A percentile compares a stretch with the other conserved stretches of the same genome.
These are phyloP conservation scores for Fremontodendron californicum DNA, from an alignment of 345 rosid genomes.

Conservation along the genomic window DNA sequence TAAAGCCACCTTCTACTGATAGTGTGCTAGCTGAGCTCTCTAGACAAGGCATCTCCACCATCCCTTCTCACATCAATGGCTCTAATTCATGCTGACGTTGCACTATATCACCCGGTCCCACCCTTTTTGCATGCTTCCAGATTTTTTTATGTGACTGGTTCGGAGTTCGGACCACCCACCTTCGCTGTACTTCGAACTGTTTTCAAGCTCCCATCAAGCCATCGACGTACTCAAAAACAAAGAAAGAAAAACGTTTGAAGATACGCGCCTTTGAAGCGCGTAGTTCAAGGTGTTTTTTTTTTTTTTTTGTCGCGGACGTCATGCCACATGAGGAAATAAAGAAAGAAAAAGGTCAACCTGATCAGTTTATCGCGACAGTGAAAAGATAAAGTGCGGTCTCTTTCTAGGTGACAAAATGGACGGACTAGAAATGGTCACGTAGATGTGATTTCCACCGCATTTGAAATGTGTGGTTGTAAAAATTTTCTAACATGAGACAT, in stretches of 20 bases:
- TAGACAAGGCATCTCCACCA: slow-evolving; percentile 65
- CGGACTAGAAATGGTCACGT: slow-evolving; percentile 24
- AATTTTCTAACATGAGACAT: slow-evolving; percentile 12
- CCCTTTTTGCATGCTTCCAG: slow-evolving; percentile 6
- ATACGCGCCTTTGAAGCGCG: neutral
- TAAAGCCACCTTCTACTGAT: slow-evolving; percentile 78
- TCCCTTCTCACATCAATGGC: slow-evolving; percentile 45
- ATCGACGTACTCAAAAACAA: neutral
- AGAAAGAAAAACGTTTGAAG: neutral
- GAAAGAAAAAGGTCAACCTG: neutral
- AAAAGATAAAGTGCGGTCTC: neutral
- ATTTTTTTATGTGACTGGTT: neutral
- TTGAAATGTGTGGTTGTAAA: slow-evolving; percentile 39
- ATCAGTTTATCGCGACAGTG: neutral
- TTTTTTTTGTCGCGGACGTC: neutral
- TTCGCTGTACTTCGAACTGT: neutral
- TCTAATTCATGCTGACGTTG: slow-evolving; percentile 30
- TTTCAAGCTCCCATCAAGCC: neutral
- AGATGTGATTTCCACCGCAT: slow-evolving; percentile 20
- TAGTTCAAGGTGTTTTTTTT: neutral
- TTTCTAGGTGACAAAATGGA: slow-evolving; percentile 1
- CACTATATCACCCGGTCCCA: neutral
- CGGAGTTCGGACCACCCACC: neutral
- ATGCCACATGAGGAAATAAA: neutral
- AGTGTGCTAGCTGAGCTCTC: slow-evolving; percentile 78